Conservation (phyloP, 257 asterid genomes). For the Jacaranda copaia region DNA sequence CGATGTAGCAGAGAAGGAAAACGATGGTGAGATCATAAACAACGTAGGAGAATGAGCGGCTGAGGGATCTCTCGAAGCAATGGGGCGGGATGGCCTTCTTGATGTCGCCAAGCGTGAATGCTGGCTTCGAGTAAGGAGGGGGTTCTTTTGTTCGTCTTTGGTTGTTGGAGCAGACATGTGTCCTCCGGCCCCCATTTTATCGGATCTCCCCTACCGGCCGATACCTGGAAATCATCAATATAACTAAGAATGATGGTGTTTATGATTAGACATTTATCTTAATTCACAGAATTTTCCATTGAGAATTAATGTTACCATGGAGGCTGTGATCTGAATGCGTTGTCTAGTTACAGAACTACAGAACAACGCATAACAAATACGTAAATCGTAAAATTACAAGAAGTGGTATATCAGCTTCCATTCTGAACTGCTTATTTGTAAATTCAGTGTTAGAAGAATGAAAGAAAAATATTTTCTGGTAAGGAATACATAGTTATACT, state of each 20-base stretch:
- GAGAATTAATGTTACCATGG: no score
- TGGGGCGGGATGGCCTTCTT: conserved; percentile 82
- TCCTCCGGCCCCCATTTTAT: conserved; percentile 74
- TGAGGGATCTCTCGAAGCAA: conserved; percentile 67
- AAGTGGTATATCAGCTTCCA: background rate
- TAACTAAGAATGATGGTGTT: background rate
- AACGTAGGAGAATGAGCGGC: conserved; percentile 61
- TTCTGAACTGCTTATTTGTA: background rate
- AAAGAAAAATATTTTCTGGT: no score
- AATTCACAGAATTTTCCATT: background rate
- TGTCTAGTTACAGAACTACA: background rate
- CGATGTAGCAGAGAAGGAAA: conserved; percentile 53
- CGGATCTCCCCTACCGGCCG: conserved; percentile 25
- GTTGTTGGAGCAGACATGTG: conserved; percentile 50
- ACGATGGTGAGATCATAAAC: conserved; percentile 57
- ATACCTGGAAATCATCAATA: background rate
- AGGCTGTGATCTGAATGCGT: no score
- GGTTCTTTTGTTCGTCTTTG: conserved; percentile 34
- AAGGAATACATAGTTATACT: no score
- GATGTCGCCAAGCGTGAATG: conserved; percentile 66
- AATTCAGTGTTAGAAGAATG: no score
- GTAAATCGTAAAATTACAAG: background rate
- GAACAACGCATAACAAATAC: background rate
- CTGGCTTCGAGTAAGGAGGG: conserved; percentile 58
- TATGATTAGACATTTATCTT: background rate